Conservation (phyloP, 2,329 filamentous ascomycete genomes). For the Microcyclospora tardicrescens region DNA sequence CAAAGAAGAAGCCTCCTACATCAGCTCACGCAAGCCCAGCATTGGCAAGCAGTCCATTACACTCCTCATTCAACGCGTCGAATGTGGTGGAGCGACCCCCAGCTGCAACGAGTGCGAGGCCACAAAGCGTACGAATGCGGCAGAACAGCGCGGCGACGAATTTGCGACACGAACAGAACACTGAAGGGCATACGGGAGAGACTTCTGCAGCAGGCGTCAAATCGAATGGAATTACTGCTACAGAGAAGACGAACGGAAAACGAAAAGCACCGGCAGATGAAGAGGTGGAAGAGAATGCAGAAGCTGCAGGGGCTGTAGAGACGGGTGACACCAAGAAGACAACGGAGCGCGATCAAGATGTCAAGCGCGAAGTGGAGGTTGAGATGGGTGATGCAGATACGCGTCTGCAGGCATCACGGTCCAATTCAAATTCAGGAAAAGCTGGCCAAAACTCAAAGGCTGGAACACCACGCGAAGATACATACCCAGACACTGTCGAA, state of each 20-base stretch:
- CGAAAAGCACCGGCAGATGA: slow-evolving; percentile 5
- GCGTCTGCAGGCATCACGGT: slow-evolving; percentile 10
- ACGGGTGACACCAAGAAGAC: slow-evolving; percentile 3
- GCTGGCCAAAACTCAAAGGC: slow-evolving; percentile 34
- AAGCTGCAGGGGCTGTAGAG: slow-evolving; percentile 6
- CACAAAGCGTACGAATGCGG: slow-evolving; percentile 57
- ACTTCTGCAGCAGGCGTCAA: slow-evolving; percentile 12
- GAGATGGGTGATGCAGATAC: slow-evolving; percentile 18
- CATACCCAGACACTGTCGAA: slow-evolving; percentile 28
- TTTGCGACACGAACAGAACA: slow-evolving; percentile 18
- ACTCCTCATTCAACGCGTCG: slow-evolving; percentile 45
- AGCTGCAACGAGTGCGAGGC: slow-evolving; percentile 34
- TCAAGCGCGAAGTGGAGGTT: slow-evolving; percentile 37
- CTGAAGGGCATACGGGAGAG: slow-evolving; percentile 20
- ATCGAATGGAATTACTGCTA: slow-evolving; percentile 8
- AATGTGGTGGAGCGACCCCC: slow-evolving; percentile 56
- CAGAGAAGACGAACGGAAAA: slow-evolving; percentile 14
- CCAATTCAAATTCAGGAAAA: slow-evolving; percentile 15
- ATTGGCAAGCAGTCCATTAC: slow-evolving; percentile 36
- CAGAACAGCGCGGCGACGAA: slow-evolving; percentile 55
- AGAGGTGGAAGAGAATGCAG: slow-evolving; percentile 3
- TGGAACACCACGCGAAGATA: slow-evolving; percentile 33
- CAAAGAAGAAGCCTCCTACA: slow-evolving; percentile 62
- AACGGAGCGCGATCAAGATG: slow-evolving; percentile 19
- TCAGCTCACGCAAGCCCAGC: slow-evolving; percentile 24